These are phyloP conservation scores for Aspergillus mulundensis DNA, from an alignment of 495 filamentous ascomycete species.

Conservation along the genomic window DNA sequence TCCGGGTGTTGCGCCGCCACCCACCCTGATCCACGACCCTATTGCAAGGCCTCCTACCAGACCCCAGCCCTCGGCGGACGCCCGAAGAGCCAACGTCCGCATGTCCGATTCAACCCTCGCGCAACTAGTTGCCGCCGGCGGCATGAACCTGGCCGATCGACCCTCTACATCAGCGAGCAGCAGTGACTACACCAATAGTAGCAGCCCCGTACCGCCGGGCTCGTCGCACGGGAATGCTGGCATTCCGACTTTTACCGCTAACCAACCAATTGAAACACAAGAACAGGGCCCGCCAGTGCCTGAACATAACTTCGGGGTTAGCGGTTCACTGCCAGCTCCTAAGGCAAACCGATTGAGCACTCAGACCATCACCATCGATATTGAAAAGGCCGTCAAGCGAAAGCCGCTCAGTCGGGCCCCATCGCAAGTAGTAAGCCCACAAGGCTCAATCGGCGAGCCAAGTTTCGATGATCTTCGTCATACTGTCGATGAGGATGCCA, in stretches of 20 bases:
- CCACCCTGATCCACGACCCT: slow-evolving; percentile 68
- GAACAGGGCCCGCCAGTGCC: slow-evolving; percentile 18
- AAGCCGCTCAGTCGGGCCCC: slow-evolving; percentile 59
- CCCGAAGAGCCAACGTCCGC: slow-evolving; percentile 71
- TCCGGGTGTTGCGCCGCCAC: slow-evolving; percentile 65
- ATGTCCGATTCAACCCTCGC: slow-evolving; percentile 77
- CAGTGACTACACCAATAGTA: slow-evolving; percentile 7
- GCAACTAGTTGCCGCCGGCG: slow-evolving; percentile 64
- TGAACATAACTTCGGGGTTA: slow-evolving; percentile 20
- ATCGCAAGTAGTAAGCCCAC: slow-evolving; percentile 8
- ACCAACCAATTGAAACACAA: slow-evolving; percentile 5
- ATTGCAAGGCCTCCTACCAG: slow-evolving; percentile 61
- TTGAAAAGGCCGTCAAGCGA: slow-evolving; percentile 46
- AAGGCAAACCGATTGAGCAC: slow-evolving; percentile 34
- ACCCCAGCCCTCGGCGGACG: slow-evolving; percentile 68
- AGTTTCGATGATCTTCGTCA: slow-evolving; percentile 62
- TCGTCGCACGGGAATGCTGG: not conserved
- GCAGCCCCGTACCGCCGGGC: not conserved
- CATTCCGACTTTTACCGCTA: not conserved
- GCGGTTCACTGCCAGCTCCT: slow-evolving; percentile 17
- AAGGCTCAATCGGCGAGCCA: slow-evolving; percentile 31
- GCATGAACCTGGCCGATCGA: slow-evolving; percentile 33
- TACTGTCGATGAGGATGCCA: slow-evolving; percentile 61
- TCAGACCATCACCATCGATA: slow-evolving; percentile 33
- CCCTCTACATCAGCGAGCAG: slow-evolving; percentile 32